Evolutionary conservation across 805 yeast genomes (phyloP).

Genomic region (Yarrowia divulgata): DNA sequence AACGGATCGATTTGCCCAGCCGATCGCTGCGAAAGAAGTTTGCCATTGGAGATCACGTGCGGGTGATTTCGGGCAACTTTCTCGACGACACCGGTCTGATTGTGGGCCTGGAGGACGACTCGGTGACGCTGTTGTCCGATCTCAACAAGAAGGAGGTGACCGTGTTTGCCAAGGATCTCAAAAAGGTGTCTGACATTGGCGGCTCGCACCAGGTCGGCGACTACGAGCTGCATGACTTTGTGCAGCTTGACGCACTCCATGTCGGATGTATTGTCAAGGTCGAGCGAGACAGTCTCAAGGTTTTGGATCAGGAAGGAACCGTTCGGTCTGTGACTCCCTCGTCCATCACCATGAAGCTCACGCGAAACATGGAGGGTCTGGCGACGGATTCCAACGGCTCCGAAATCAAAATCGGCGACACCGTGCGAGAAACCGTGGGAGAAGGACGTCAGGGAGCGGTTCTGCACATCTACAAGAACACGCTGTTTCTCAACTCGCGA

Average conservation of each 20-base stretch:
- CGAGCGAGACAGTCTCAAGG: slow-evolving; percentile 83
- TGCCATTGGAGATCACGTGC: slow-evolving; percentile 91
- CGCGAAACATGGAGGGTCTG: slow-evolving; percentile 59
- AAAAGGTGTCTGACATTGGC: slow-evolving; percentile 89
- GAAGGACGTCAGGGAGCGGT: slow-evolving; percentile 90
- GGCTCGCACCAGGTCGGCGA: slow-evolving; percentile 74
- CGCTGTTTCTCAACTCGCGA: slow-evolving; percentile 80
- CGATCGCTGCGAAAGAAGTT: slow-evolving; percentile 84
- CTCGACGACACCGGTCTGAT: slow-evolving; percentile 95
- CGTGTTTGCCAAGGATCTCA: slow-evolving; percentile 89
- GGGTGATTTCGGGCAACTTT: slow-evolving; percentile 89
- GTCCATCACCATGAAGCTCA: slow-evolving; percentile 80
- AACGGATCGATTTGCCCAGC: slow-evolving; percentile 79
- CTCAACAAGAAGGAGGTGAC: slow-evolving; percentile 87
- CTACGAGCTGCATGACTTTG: slow-evolving; percentile 87
- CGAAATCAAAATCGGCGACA: slow-evolving; percentile 87
- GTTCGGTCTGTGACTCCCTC: slow-evolving; percentile 73
- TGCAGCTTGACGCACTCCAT: slow-evolving; percentile 80
- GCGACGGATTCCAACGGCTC: slow-evolving; percentile 87
- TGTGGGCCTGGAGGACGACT: slow-evolving; percentile 78
- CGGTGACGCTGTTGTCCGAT: slow-evolving; percentile 88
- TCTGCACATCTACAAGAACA: slow-evolving; percentile 81
- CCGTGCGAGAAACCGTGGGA: slow-evolving; percentile 83
- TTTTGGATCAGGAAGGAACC: slow-evolving; percentile 83
- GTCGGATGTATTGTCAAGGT: slow-evolving; percentile 92